These are phyloP conservation scores for Mortierella sp. DNA, from an alignment of 371 early-diverging fungal species.

Conservation along the genomic window DNA sequence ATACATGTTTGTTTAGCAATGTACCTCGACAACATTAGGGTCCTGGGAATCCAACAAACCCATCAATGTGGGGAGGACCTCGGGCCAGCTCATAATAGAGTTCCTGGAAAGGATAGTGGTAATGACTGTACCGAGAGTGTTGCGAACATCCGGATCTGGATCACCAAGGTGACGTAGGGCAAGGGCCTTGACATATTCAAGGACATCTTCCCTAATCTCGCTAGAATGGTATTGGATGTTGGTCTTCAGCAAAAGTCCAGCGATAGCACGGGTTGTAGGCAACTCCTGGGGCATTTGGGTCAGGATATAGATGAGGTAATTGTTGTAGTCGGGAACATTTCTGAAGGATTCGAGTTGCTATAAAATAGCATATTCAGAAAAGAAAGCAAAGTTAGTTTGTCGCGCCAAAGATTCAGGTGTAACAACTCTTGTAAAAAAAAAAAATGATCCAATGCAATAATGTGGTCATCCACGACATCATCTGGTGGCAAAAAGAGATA, in stretches of 20 bases:
- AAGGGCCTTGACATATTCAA: conserved; percentile 82
- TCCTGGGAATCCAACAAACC: conserved; percentile 78
- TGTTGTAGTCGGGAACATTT: conserved; percentile 89
- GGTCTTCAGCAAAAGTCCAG: conserved; percentile 93
- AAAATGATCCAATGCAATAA: background rate
- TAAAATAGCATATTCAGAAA: conserved; percentile 11
- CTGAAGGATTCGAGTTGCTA: conserved; percentile 89
- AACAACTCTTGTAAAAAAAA: background rate
- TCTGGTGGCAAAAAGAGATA: conserved; percentile 25
- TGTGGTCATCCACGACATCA: conserved; percentile 14
- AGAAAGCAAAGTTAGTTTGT: background rate
- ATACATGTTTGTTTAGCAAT: conserved; percentile 1
- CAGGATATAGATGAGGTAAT: conserved; percentile 89
- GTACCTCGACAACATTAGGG: conserved; percentile 82
- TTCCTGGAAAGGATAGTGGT: conserved; percentile 84
- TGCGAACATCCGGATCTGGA: conserved; percentile 69
- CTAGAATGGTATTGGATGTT: conserved; percentile 75
- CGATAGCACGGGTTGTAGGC: conserved; percentile 80
- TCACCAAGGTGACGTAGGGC: conserved; percentile 84
- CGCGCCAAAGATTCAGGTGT: background rate
- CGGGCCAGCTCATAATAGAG: conserved; percentile 84
- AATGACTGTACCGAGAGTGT: conserved; percentile 87
- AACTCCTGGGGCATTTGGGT: conserved; percentile 78
- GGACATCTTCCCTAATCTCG: conserved; percentile 71
- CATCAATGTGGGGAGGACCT: conserved; percentile 82